phyloP scores from a whole-genome alignment of 257 asterid species.

The Solanum appendiculatum region DNA sequence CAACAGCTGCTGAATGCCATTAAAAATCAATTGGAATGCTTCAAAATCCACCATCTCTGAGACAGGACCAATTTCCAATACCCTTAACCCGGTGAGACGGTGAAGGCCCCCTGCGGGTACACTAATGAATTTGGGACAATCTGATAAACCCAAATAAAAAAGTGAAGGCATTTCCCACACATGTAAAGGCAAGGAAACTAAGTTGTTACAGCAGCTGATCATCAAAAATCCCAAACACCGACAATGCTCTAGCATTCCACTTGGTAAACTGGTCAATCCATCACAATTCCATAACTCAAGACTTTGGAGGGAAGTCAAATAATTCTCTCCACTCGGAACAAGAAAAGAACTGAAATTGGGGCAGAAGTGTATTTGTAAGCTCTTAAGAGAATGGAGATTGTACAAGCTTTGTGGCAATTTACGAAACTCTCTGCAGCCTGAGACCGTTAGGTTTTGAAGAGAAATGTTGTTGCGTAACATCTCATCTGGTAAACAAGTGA shows the following conservation, averaged over 20 bases:
- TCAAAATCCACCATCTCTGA: neutral
- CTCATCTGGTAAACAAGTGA: neutral
- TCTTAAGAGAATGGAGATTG: neutral
- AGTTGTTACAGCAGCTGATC: neutral
- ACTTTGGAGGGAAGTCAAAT: neutral
- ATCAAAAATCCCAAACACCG: neutral
- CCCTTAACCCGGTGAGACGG: neutral
- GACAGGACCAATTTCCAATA: neutral
- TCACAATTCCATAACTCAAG: neutral
- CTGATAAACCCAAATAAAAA: rapidly evolving
- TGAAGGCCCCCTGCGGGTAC: neutral
- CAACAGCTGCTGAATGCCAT: neutral
- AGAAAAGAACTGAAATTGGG: neutral
- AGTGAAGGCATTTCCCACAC: neutral
- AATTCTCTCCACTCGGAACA: neutral
- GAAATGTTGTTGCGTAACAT: neutral
- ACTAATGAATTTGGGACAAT: slow-evolving; percentile 1
- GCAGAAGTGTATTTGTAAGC: rapidly evolving
- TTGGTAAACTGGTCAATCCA: neutral
- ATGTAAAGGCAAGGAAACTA: neutral
- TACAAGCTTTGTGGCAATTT: slow-evolving; percentile 4
- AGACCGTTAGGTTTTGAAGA: neutral
- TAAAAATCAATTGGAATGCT: neutral
- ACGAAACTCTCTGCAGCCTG: neutral
- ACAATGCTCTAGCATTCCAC: neutral